Percentiles rank a stretch among this genome's conserved stretches.
Evolutionary conservation across 257 asterid species (phyloP).

Genomic region (Nicotiana knightiana): DNA sequence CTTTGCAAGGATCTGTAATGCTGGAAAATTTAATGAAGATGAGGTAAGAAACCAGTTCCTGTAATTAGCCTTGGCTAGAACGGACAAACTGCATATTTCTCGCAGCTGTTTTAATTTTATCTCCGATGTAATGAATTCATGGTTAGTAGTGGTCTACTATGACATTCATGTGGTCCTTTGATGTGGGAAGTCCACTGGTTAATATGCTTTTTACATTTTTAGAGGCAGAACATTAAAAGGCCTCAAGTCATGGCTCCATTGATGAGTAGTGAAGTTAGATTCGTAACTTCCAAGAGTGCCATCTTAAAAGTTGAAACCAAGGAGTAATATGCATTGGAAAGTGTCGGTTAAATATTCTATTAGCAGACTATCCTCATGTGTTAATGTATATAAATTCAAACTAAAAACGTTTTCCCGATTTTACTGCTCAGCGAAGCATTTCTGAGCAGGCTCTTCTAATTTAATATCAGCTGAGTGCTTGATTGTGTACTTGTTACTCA

Average conservation of each 20-base stretch:
- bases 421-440: neutral
- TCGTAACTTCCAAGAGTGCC: neutral
- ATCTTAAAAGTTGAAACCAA: neutral
- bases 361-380: neutral
- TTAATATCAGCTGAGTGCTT: neutral
- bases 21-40: conserved; percentile 38
- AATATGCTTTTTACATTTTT: neutral
- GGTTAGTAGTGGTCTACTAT: neutral
- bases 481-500: neutral
- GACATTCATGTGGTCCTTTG: neutral
- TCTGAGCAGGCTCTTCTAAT: neutral
- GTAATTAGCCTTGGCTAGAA: neutral
- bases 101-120: neutral
- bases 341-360: neutral
- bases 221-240: neutral
- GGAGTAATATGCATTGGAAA: neutral
- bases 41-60: conserved; percentile 1
- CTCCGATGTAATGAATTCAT: neutral
- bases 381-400: neutral
- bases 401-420: neutral
- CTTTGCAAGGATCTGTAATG: conserved; percentile 32
- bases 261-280: neutral
- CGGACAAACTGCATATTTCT: neutral
- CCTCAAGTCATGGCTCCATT: neutral
- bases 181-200: neutral